These are phyloP conservation scores for Xylaria arbuscula DNA, from an alignment of 2,329 filamentous ascomycete genomes.

Conservation along the genomic window DNA sequence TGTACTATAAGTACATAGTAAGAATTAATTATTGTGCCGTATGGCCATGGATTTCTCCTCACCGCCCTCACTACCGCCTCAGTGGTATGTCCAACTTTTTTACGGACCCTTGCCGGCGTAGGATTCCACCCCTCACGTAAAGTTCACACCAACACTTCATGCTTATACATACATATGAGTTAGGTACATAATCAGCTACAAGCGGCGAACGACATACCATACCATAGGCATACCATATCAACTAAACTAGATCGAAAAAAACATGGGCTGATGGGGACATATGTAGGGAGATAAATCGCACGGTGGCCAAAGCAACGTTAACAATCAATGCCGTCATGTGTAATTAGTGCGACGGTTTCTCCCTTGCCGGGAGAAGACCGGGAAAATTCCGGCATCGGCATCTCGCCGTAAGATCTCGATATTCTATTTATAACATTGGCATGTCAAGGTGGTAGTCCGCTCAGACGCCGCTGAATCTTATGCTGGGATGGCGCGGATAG, in stretches of 20 bases:
- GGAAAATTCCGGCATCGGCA: not conserved
- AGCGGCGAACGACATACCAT: slow-evolving; percentile 12
- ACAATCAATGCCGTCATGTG: slow-evolving; percentile 1
- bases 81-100: not conserved
- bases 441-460: not conserved
- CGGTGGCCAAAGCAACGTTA: slow-evolving; percentile 21
- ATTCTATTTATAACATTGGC: not conserved
- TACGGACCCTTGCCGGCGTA: not conserved
- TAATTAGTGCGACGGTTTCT: not conserved
- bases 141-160: not conserved
- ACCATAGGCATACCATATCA: not conserved
- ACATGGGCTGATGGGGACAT: slow-evolving; percentile 8
- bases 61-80: not conserved
- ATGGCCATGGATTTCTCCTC: not conserved
- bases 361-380: not conserved
- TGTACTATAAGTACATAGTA: not conserved
- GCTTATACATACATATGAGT: not conserved
- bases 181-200: not conserved
- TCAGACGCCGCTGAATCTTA: not conserved
- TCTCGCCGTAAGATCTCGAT: not conserved
- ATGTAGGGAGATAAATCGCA: not conserved
- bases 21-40: not conserved
- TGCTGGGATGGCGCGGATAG: not conserved
- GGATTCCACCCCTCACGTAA: not conserved
- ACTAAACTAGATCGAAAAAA: not conserved